Conservation (phyloP, 352 stramenopile species). For the Pythium aphanidermatum region DNA sequence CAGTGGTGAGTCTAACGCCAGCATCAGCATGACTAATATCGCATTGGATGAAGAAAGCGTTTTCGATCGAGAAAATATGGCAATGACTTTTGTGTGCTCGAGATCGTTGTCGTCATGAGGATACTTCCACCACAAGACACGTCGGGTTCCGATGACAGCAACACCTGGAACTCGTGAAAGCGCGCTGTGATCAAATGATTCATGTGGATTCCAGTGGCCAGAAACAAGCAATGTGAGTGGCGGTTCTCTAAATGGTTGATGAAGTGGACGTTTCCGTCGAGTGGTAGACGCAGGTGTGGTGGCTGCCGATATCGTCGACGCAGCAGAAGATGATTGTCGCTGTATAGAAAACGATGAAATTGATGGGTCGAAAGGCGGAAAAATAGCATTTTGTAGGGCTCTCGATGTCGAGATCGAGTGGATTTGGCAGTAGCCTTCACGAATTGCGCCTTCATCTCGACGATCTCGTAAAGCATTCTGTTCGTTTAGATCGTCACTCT, state of each 20-base stretch:
- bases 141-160: conserved; percentile 25
- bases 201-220: conserved; percentile 30
- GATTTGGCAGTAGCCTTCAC: conserved; percentile 68
- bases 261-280: conserved; percentile 6
- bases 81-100: conserved; percentile 45
- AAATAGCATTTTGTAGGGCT: conserved; percentile 48
- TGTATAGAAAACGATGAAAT: conserved; percentile 2
- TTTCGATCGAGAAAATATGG: conserved; percentile 44
- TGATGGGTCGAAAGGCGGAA: conserved; percentile 17
- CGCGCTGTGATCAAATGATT: conserved; percentile 10
- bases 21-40: conserved; percentile 50
- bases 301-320: neutral
- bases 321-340: neutral
- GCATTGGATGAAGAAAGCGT: conserved; percentile 50
- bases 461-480: conserved; percentile 32
- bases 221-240: conserved; percentile 59
- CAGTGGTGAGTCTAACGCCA: conserved; percentile 58
- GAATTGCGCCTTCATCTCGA: conserved; percentile 53
- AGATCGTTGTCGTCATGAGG: conserved; percentile 24
- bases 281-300: conserved; percentile 1
- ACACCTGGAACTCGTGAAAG: conserved; percentile 38
- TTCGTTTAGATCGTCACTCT: conserved; percentile 4
- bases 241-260: conserved; percentile 11
- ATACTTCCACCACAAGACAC: conserved; percentile 56
- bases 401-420: conserved; percentile 58